Base-by-base conservation (phyloP, 2,329 filamentous ascomycete genomes). In the Chrysoporthe cubensis region DNA sequence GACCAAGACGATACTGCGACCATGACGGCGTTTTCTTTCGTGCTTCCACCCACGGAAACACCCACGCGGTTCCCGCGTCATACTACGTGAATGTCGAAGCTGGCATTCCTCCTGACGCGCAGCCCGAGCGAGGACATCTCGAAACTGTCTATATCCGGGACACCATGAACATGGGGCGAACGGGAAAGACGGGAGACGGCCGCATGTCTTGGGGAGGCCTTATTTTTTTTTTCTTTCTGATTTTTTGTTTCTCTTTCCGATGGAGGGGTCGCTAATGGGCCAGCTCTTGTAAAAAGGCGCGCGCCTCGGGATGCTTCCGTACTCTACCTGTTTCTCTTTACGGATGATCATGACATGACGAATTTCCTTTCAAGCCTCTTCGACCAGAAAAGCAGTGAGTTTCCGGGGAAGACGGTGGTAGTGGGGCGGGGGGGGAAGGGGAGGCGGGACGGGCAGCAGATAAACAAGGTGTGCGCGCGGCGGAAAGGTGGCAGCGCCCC, bases 201-300 rank as follows among this genome's bases (percentile, higher is more conserved):
- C 54, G 64, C 52, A 60, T 66, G 64, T 68, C 58, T 60, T 9
- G 9, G 21, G 50, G 21, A 26, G 7, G 50, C 50, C 26, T 65
- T 66, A 34, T 68, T 69, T 67, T 62, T 67, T 66, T 66, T 52
- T 67, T 50, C 59, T 65, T 34, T 26, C 26, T 26, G 26, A 26
- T 4, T 26, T 6, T 32, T 52, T 52, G 2, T 52, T 46, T 46
- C 16, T 11, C 43, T 1, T n/a, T 34, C 13, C 32, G 32, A 14
- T 3, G 54, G 56, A 57, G 58, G 65, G 61, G 57, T 63, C 21
- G 37, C n/a, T 44, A 42, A 44, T 40, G 57, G 57, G 37, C 57
- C 18, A 14, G 6, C 21, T 34, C 40, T 21, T 60, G 57, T 60
- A 60, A 40, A 43, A 58, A 16, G 37, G 40, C 57, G 50, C 50